Evolutionary conservation across 2,329 filamentous ascomycete species (phyloP), one percentile per base, ranked within the genome.

Genomic region (Scolecobasidium constrictum): DNA sequence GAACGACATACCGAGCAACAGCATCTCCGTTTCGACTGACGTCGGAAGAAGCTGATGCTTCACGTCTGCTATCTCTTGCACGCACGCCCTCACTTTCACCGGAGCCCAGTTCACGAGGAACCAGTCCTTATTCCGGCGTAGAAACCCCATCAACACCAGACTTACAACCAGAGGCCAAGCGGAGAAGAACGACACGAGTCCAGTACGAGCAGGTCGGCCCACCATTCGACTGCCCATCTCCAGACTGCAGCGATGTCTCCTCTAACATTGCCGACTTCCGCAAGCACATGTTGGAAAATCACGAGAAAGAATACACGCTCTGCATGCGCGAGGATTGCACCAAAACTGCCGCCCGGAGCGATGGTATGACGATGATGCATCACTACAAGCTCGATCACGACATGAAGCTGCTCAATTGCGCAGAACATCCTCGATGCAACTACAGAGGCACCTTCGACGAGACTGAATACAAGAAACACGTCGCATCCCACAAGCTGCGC

Each of bases 371-470:
- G 36, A 72, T 95, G 15, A 76, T 81, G 46, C 73, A 85, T 28
- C 88, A 95, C 57, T 68, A 81, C 39, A 75, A 78, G n/a, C 78
- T 83, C 2, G 88, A 95, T 58, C 75, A 83, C 54, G 82, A 81
- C 42, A 76, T 81, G 50, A 81, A 92, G 56, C 73, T 82, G 42
- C 87, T 82, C 54, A 71, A 75, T 45, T 94, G 87, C 56, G 77
- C 73, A 17, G 80, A 77, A 23, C 81, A 77, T 51, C 71, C 74
- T 2, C 76, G 73, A 1, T 94, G 87, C 62, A 73, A 75, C 15
- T 75, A 86, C 62, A 31, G n/a, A 20, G 78, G 77, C 16, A 96
- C 95, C 60, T 77, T 90, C 47, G 95, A 94, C 62, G 82, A 86
- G 57, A 79, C 86, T 50, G 93, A 87, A 0, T 71, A 95, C 13